These are phyloP conservation scores for Gorgonomyces haynaldii DNA, from an alignment of 192 early-diverging fungal genomes.

Conservation along the genomic window DNA sequence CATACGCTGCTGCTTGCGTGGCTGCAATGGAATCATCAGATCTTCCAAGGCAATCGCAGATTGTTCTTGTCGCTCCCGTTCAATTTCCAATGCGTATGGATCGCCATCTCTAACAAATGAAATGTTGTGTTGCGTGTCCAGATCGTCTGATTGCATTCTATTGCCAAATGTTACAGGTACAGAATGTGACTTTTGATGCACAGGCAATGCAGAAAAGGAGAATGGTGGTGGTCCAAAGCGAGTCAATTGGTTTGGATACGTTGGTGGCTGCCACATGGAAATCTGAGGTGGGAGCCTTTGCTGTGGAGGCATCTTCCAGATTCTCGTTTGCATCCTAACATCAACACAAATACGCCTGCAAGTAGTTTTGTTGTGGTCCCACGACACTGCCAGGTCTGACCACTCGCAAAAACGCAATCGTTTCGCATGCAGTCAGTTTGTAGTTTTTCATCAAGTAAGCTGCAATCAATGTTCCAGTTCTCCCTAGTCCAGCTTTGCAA, in stretches of 20 bases:
- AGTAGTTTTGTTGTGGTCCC: constrained; percentile 64
- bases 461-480: constrained; percentile 46
- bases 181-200: neutral
- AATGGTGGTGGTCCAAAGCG: constrained; percentile 1
- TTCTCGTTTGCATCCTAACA: constrained; percentile 33
- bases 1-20: constrained; percentile 21
- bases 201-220: neutral
- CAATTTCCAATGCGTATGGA: constrained; percentile 1
- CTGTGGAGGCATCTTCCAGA: constrained; percentile 37
- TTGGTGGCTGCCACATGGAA: constrained; percentile 24
- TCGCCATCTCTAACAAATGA: neutral
- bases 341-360: constrained; percentile 30
- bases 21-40: constrained; percentile 24
- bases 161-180: neutral
- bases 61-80: neutral
- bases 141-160: neutral
- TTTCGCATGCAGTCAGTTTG: constrained; percentile 52
- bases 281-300: constrained; percentile 20
- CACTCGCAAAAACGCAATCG: constrained; percentile 51
- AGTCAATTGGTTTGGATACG: constrained; percentile 14
- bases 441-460: constrained; percentile 61
- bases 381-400: constrained; percentile 60
- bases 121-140: neutral
- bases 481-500: constrained; percentile 50
- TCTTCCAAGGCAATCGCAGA: constrained; percentile 6